Percentiles rank a stretch among this genome's conserved stretches.
Conservation (phyloP, 2,329 filamentous ascomycete genomes). For the Epicoccum nigrum region DNA sequence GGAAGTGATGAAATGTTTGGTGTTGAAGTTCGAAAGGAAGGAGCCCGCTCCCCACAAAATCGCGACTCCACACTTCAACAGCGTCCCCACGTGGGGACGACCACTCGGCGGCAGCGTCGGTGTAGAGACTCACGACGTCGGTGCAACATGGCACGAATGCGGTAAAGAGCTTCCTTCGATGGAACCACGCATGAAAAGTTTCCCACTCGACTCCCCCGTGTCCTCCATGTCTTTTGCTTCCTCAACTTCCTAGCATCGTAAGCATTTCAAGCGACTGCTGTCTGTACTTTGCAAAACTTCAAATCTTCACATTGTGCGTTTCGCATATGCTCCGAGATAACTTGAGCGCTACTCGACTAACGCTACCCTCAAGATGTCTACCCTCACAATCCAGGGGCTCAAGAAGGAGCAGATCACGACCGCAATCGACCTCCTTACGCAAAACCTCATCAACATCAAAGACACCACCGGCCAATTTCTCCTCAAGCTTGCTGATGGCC, state of each 20-base stretch:
- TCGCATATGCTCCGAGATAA: too few relatives aligned
- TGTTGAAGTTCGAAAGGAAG: constrained; percentile 10
- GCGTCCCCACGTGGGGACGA: constrained; percentile 27
- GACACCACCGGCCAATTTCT: constrained; percentile 78
- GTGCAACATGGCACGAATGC: constrained; percentile 30
- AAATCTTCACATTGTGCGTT: neutral
- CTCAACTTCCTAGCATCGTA: neutral
- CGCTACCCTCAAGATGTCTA: constrained; percentile 43
- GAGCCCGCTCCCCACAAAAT: constrained; percentile 21
- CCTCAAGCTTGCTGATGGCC: constrained; percentile 71
- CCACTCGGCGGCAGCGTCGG: constrained; percentile 19
- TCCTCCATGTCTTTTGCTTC: constrained; percentile 7
- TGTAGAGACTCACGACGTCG: constrained; percentile 28
- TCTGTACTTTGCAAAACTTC: neutral
- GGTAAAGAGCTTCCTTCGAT: constrained; percentile 14
- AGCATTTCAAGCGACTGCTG: neutral
- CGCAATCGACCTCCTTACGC: constrained; percentile 70
- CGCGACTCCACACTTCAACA: constrained; percentile 26
- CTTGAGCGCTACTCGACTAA: neutral
- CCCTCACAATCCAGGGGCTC: constrained; percentile 49
- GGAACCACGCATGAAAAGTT: constrained; percentile 13
- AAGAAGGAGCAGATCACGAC: constrained; percentile 54
- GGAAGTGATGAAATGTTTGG: constrained; percentile 10
- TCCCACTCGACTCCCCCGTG: constrained; percentile 19
- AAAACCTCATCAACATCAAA: constrained; percentile 77